A percentile compares a stretch with the other conserved stretches of the same genome.
phyloP scores from a whole-genome alignment of 2,329 filamentous ascomycete species.

The Eutypa lata region DNA sequence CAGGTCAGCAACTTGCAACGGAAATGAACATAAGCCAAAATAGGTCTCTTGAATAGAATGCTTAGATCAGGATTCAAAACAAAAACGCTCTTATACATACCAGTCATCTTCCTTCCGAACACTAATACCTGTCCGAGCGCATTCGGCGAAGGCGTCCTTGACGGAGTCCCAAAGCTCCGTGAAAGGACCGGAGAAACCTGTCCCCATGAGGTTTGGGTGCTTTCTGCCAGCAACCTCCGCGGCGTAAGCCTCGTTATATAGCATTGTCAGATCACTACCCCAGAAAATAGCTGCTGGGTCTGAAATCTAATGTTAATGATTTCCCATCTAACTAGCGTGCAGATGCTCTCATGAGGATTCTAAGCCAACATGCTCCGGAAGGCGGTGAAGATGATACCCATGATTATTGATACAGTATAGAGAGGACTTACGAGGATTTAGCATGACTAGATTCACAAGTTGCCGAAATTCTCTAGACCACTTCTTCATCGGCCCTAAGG shows the following conservation, averaged over 20 bases:
- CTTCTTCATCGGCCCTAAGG: slow-evolving; percentile 38
- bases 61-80: too few relatives aligned
- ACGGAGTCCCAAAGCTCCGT: slow-evolving; percentile 41
- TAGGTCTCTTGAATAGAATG: too few relatives aligned
- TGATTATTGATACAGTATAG: background rate
- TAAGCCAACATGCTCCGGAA: too few relatives aligned
- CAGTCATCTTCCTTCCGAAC: slow-evolving; percentile 32
- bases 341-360: too few relatives aligned
- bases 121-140: slow-evolving; percentile 31
- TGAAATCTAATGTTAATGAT: background rate
- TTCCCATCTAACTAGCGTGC: background rate
- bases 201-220: slow-evolving; percentile 59
- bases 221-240: slow-evolving; percentile 58
- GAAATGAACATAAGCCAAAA: too few relatives aligned
- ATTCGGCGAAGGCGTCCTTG: slow-evolving; percentile 31
- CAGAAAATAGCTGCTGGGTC: slow-evolving; percentile 55
- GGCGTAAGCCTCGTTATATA: slow-evolving; percentile 62
- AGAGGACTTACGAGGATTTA: slow-evolving; percentile 24
- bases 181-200: slow-evolving; percentile 54
- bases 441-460: slow-evolving; percentile 34
- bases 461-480: slow-evolving; percentile 46
- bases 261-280: slow-evolving; percentile 58
- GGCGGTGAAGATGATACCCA: too few relatives aligned
- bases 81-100: too few relatives aligned
- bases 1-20: too few relatives aligned